Base-by-base conservation (phyloP, 805 yeast genomes). In the Wickerhamiella cacticola region DNA sequence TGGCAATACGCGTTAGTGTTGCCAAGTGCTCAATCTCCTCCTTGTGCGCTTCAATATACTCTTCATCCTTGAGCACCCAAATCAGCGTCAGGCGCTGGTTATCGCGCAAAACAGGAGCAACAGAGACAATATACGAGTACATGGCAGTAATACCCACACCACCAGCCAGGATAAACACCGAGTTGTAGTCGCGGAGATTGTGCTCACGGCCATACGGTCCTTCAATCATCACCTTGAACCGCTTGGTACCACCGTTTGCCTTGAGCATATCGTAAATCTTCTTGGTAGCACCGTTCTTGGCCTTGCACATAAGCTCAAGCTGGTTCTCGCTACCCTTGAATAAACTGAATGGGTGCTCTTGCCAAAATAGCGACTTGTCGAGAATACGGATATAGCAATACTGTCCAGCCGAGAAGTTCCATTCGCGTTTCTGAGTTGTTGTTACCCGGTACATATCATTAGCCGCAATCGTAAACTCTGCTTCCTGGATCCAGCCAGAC, bases 281-380 rank as follows among this genome's bases (percentile, higher is more conserved):
- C 45, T 65, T 64, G 1, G 82, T 75, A 45, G 76, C 64, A 2
- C 83, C 84, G 16, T 69, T 66, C 55, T 76, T 73, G 10, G 72
- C 73, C 58, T 74, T 73, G 47, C 75, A 65, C 49, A 69, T 65
- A 41, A 78, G 67, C 18, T 72, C 70, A 50, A 71, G 66, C 62
- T 44, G 59, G 55, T 45, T 55, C 48, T 39, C 69, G 63, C 38
- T 68, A 61, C 45, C 46, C 26, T 54, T 58, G 46, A 55, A 59
- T 3, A 62, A 49, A 4, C 87, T 78, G 61, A 82, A 81, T 1
- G 89, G 89, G 59, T 82, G 87, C 4, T 80, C 73, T 58, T 82
- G 85, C 80, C 81, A 80, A 60, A 79, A 75, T 31, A 71, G 65
- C 5, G 65, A 59, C 21, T 71, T 67, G 45, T 74, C 68, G 48